These are phyloP conservation scores for Allium sativum DNA, from an alignment of 106 monocot genomes.

Conservation along the genomic window DNA sequence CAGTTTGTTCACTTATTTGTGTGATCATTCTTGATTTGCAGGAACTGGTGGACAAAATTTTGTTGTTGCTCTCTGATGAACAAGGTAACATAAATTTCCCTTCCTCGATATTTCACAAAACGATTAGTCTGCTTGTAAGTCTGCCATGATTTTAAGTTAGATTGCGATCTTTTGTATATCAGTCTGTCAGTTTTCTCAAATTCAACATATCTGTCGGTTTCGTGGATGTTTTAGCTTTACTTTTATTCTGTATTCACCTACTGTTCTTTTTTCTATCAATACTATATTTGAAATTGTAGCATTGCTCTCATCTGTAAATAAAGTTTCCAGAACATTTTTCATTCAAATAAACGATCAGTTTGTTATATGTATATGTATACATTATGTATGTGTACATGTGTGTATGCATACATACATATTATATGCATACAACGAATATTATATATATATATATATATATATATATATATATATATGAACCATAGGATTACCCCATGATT, in stretches of 20 bases:
- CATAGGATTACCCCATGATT: no score
- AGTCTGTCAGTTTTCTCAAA: no score
- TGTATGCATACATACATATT: no score
- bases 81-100: constrained; percentile 34
- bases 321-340: no score
- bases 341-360: no score
- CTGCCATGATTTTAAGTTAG: neutral
- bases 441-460: no score
- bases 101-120: neutral
- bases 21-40: constrained; percentile 24
- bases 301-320: neutral
- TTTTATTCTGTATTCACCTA: neutral
- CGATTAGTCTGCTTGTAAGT: neutral
- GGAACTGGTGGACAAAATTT: constrained; percentile 80
- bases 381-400: no score
- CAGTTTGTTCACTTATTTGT: neutral
- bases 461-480: no score
- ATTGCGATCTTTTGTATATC: neutral
- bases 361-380: no score
- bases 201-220: neutral
- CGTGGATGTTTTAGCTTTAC: neutral
- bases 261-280: neutral
- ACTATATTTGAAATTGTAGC: neutral
- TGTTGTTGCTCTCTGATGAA: constrained; percentile 66
- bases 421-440: no score